Evolutionary conservation across 768 basidiomycete genomes (phyloP).

Genomic region (Hericium rajendrae): DNA sequence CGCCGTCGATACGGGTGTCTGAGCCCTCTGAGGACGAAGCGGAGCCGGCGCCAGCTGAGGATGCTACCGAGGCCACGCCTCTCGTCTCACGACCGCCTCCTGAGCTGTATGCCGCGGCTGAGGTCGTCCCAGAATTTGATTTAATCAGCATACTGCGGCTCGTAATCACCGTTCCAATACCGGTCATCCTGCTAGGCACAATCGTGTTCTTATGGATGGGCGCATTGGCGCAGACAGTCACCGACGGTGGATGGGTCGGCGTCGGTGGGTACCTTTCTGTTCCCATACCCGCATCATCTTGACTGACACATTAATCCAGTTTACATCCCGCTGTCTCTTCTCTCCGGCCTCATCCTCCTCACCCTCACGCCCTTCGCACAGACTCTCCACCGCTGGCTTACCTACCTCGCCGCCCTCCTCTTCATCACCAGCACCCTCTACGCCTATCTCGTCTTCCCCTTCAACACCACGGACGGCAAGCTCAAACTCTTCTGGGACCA

Average conservation of each 20-base stretch:
- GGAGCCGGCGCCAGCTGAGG: constrained; percentile 7
- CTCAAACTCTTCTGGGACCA: constrained; percentile 69
- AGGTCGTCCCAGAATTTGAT: neutral
- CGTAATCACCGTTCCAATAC: constrained; percentile 32
- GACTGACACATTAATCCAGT: neutral
- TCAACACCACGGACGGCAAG: constrained; percentile 43
- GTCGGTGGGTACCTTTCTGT: constrained; percentile 28
- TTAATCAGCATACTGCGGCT: too few species aligned
- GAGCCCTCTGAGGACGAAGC: neutral
- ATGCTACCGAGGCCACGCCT: constrained; percentile 9
- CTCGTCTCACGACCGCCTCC: neutral
- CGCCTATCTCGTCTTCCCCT: constrained; percentile 45
- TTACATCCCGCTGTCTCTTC: neutral
- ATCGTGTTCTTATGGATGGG: constrained; percentile 32
- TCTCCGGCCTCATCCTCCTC: neutral
- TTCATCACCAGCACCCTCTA: constrained; percentile 31
- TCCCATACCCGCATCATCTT: neutral
- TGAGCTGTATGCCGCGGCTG: neutral
- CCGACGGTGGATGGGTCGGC: constrained; percentile 47
- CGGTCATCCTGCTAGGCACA: constrained; percentile 42
- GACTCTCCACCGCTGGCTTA: constrained; percentile 13
- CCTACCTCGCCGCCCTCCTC: constrained; percentile 11
- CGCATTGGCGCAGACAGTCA: constrained; percentile 46
- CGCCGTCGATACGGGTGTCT: neutral
- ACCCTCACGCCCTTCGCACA: neutral